Evolutionary conservation across 345 rosid genomes (phyloP).

Genomic region (Brassica incana): DNA sequence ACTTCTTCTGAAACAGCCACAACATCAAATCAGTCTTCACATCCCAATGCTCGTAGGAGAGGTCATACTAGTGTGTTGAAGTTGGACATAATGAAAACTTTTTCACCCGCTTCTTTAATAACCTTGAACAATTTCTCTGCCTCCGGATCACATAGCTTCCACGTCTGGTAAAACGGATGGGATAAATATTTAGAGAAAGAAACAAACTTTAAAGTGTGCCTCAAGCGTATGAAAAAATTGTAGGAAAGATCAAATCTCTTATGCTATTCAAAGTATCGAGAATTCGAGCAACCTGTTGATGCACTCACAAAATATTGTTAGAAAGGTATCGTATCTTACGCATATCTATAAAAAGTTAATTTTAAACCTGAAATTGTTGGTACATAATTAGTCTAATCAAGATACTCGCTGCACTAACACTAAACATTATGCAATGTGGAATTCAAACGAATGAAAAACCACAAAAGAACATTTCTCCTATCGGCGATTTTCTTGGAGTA

Average conservation of each 20-base stretch:
- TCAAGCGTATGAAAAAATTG: not conserved
- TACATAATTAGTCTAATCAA: not conserved
- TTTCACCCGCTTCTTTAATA: slow-evolving; percentile 78
- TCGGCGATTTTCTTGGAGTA: not conserved
- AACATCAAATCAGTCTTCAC: slow-evolving; percentile 95
- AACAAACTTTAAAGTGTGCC: not conserved
- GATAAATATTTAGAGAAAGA: slow-evolving; percentile 12
- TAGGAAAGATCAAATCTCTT: slow-evolving; percentile 45
- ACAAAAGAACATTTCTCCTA: not conserved
- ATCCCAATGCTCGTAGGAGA: slow-evolving; percentile 68
- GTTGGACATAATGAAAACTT: slow-evolving; percentile 30
- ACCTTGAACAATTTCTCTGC: too few relatives aligned
- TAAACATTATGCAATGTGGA: not conserved
- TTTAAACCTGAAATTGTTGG: too few relatives aligned
- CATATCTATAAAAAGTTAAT: too few relatives aligned
- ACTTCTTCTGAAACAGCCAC: slow-evolving; percentile 98
- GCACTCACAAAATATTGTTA: slow-evolving; percentile 88
- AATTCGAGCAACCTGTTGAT: slow-evolving; percentile 88
- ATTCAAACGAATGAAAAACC: not conserved
- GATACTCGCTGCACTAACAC: not conserved
- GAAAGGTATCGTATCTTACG: slow-evolving; percentile 64
- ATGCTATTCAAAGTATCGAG: slow-evolving; percentile 87
- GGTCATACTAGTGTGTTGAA: slow-evolving; percentile 91
- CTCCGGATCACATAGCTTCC: too few relatives aligned
- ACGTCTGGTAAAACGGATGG: slow-evolving; percentile 51